A percentile compares a stretch with the other conserved stretches of the same genome.
Conservation (phyloP, 345 rosid genomes). For the Syzygium grande region DNA sequence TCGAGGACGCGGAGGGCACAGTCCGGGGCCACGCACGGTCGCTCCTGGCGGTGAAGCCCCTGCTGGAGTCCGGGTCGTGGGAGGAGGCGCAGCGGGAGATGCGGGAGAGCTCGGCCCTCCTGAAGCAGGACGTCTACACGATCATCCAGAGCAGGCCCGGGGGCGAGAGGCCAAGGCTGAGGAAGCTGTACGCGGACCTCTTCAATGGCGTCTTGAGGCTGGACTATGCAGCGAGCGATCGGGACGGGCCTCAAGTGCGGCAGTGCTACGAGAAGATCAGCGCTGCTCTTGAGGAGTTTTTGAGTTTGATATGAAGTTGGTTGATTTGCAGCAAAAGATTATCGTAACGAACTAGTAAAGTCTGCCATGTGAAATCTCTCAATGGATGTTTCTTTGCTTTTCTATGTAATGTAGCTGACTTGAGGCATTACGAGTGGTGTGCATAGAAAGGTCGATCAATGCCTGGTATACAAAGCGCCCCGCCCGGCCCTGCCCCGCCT, state of each 20-base stretch:
- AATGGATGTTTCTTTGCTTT: not conserved
- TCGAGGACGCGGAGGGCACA: constrained; percentile 32
- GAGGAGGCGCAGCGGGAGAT: constrained; percentile 50
- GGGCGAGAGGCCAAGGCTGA: constrained; percentile 42
- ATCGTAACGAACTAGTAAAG: not conserved
- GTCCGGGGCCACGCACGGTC: constrained; percentile 22
- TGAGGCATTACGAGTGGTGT: not conserved
- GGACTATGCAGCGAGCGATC: constrained; percentile 69
- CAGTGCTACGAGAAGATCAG: constrained; percentile 30
- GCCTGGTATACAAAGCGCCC: not conserved
- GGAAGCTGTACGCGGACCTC: constrained; percentile 53
- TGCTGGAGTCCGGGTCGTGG: constrained; percentile 44
- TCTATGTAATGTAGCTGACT: not conserved
- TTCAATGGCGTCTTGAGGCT: constrained; percentile 56
- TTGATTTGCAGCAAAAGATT: not conserved
- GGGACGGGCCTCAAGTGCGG: constrained; percentile 25
- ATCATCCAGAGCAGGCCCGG: constrained; percentile 58
- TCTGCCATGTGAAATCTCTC: not conserved
- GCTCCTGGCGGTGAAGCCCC: constrained; percentile 21
- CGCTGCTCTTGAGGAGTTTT: constrained; percentile 25
- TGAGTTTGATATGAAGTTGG: constrained; percentile 9
- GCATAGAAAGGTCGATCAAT: not conserved
- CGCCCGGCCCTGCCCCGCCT: not conserved
- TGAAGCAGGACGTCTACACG: constrained; percentile 65
- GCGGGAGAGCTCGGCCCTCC: constrained; percentile 40